Conservation (phyloP, 176 grass and related monocot species). For the Hordeum marinum region DNA sequence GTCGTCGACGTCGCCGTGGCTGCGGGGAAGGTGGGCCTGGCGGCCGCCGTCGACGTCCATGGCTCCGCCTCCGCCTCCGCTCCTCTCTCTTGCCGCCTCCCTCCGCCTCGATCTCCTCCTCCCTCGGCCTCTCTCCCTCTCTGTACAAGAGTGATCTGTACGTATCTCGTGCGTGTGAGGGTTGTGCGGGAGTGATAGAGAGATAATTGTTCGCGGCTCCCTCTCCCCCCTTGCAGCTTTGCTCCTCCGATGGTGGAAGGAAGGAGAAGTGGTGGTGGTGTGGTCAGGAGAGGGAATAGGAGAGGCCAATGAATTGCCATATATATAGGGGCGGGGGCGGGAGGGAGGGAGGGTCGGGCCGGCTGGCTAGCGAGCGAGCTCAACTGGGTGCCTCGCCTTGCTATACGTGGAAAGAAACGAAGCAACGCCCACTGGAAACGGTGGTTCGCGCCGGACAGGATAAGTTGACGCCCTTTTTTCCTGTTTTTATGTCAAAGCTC, state of each 20-base stretch:
- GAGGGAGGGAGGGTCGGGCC: not conserved
- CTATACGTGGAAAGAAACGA: slow-evolving; percentile 8
- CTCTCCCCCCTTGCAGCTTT: not conserved
- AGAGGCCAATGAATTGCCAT: not conserved
- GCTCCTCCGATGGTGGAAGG: not conserved
- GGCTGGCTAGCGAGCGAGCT: too few species aligned
- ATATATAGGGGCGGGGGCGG: not conserved
- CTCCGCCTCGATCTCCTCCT: not conserved
- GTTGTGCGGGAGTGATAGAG: not conserved
- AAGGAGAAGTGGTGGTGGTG: slow-evolving; percentile 1
- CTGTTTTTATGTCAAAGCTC: too few species aligned
- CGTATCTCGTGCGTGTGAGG: not conserved
- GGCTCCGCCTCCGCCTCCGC: not conserved
- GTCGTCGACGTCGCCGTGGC: slow-evolving; percentile 48
- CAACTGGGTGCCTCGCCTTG: not conserved
- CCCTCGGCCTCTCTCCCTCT: too few species aligned
- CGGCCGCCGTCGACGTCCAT: slow-evolving; percentile 31
- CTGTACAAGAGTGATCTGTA: too few species aligned
- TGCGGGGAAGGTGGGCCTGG: slow-evolving; percentile 10
- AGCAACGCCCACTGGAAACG: not conserved
- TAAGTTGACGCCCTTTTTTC: not conserved
- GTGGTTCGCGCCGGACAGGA: not conserved
- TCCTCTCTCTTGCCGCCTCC: not conserved
- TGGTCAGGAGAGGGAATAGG: slow-evolving; percentile 39
- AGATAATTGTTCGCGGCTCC: not conserved